Evolutionary conservation across 1,139 yeast species (phyloP), one percentile per base, ranked within the genome.

Genomic region (Geotrichum histeridarum): DNA sequence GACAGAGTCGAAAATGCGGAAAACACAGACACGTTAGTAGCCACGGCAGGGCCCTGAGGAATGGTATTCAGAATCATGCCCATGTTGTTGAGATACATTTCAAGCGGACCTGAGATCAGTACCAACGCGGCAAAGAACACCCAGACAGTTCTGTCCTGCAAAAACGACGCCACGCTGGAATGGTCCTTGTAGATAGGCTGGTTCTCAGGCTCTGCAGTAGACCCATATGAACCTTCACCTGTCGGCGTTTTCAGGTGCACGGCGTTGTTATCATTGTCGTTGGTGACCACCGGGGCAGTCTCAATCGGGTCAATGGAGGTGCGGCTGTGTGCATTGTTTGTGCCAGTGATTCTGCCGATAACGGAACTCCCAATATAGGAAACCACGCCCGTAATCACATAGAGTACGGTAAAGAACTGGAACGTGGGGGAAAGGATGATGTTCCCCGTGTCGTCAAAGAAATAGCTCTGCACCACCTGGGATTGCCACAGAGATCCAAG

Each of bases 61-160:
- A 69, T 62, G 4, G 74, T 63, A 47, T 62, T 63, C 18, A 67
- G 60, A 81, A 77, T 35, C 81, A 83, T 48, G 8, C 95, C 95
- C 76, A 93, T 78, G 65, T 91, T 88, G 57, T 91, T 88, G 60
- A 89, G 82, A 69, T 82, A 90, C 75, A 90, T 83, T 65, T 93
- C 99, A 59, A 89, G 72, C 0, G 97, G 95, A 0, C 98, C 99
- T 30, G 89, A 73, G 37, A 84, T 77, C 39, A 88, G 71, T 33
- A 90, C 75, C 57, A 90, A 77, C 8, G 91, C 79, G 2, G 77
- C 60, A 39, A 86, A 74, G 27, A 89, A 70, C 1, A 84, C 60
- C 77, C 89, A 84, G 48, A 90, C 82, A 2, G 86, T 77, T 37
- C 77, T 77, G 64, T 86, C 93, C 27, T 68, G 69, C 48, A 87